These are phyloP conservation scores for Hibiscus trionum DNA, from an alignment of 345 rosid genomes.

Conservation along the genomic window DNA sequence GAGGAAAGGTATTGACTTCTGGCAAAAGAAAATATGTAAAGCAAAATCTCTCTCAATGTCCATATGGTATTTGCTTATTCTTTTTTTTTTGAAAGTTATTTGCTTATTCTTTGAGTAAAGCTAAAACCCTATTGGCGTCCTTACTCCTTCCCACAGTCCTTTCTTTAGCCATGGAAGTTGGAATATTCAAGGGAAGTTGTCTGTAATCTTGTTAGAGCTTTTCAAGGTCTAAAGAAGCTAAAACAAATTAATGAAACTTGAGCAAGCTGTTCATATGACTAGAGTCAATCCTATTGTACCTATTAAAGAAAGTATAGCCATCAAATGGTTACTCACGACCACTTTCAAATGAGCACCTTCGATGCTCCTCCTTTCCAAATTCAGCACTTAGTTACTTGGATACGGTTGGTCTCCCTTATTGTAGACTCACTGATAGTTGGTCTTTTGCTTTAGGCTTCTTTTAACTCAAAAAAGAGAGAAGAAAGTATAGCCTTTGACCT, in stretches of 20 bases:
- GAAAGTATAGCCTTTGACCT: not conserved
- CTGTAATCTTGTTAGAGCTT: not conserved
- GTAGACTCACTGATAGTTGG: too few relatives aligned
- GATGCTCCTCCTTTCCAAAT: too few relatives aligned
- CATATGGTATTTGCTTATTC: not conserved
- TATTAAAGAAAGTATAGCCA: not conserved
- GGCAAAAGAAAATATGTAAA: not conserved
- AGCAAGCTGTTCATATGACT: not conserved
- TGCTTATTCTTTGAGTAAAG: not conserved
- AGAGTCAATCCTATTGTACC: not conserved
- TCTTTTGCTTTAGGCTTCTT: too few relatives aligned
- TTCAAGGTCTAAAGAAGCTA: not conserved
- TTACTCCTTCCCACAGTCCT: not conserved
- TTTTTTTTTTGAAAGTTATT: too few relatives aligned
- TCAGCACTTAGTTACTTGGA: too few relatives aligned
- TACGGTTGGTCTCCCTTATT: too few relatives aligned
- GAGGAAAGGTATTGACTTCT: not conserved
- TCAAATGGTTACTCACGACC: too few relatives aligned
- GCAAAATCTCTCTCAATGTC: not conserved
- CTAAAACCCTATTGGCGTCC: not conserved
- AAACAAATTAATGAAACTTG: not conserved
- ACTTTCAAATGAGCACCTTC: too few relatives aligned
- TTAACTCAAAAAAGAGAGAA: too few relatives aligned
- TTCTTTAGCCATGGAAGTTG: not conserved
- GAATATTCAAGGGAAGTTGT: not conserved